Conservation (phyloP, 371 early-diverging fungal genomes). For the Rhizopus sp. region DNA sequence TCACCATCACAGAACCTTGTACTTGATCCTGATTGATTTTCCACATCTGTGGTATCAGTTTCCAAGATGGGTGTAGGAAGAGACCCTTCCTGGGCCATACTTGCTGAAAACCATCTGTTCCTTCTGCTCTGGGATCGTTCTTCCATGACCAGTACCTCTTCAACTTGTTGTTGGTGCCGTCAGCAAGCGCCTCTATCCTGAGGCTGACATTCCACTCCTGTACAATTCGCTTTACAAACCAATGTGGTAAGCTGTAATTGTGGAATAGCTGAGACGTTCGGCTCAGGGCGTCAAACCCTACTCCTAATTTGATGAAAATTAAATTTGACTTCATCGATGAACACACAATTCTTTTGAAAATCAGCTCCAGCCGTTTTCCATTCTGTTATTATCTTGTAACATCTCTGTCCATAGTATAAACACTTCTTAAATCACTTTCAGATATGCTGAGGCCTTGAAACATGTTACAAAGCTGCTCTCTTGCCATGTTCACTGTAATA, state of each 20-base stretch:
- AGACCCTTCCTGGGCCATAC: no score
- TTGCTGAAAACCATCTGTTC: no score
- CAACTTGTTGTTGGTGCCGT: no score
- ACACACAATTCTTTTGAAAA: constrained; percentile 9
- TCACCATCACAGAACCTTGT: no score
- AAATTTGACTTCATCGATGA: constrained; percentile 10
- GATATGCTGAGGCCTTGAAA: background rate
- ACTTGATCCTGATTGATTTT: no score
- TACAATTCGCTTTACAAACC: background rate
- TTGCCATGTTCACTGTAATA: background rate
- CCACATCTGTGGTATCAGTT: no score
- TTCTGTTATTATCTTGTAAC: constrained; percentile 8
- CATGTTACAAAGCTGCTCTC: background rate
- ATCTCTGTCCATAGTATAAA: constrained; percentile 3
- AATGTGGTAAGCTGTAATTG: background rate
- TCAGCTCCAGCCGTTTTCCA: constrained; percentile 5
- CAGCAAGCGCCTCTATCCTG: no score
- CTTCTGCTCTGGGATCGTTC: no score
- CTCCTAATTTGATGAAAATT: constrained; percentile 10
- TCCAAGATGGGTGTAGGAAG: no score
- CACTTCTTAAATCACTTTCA: background rate
- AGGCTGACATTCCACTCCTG: no score
- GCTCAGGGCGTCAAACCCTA: constrained; percentile 8
- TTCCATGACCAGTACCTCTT: no score
- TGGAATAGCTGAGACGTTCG: constrained; percentile 6